A percentile compares a stretch with the other conserved stretches of the same genome.
phyloP scores from a whole-genome alignment of 805 yeast genomes.

The Ogataea trehaloabstinens region DNA sequence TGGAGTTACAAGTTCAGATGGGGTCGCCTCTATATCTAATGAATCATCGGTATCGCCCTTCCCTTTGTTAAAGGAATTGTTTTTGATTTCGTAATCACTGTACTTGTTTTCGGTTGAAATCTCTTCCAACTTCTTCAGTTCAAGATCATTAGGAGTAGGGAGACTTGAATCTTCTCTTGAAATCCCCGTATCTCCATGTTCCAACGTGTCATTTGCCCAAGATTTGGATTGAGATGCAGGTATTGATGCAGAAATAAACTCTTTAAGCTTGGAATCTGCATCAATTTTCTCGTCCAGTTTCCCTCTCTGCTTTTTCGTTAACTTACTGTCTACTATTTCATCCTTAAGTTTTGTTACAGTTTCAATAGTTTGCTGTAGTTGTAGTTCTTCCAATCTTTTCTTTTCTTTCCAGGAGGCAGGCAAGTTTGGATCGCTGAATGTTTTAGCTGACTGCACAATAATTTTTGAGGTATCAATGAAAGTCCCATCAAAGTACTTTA shows the following conservation, averaged over 20 bases:
- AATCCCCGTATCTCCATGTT: slow-evolving; percentile 11
- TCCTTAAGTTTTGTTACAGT: slow-evolving; percentile 49
- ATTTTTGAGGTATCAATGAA: slow-evolving; percentile 82
- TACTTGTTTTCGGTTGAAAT: slow-evolving; percentile 56
- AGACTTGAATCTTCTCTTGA: slow-evolving; percentile 21
- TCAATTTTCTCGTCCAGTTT: slow-evolving; percentile 59
- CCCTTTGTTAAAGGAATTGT: not conserved
- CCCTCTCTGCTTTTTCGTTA: slow-evolving; percentile 27
- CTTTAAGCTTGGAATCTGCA: slow-evolving; percentile 66
- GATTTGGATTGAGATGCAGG: slow-evolving; percentile 68
- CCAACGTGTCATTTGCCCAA: slow-evolving; percentile 67
- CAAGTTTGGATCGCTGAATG: slow-evolving; percentile 79
- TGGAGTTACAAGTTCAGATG: not conserved
- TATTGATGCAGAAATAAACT: slow-evolving; percentile 80
- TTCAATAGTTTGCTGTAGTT: slow-evolving; percentile 48
- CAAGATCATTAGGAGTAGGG: slow-evolving; percentile 21
- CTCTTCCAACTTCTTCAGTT: slow-evolving; percentile 33
- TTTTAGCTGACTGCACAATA: slow-evolving; percentile 78
- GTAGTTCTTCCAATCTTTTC: slow-evolving; percentile 48
- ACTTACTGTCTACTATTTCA: slow-evolving; percentile 22
- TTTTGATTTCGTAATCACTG: slow-evolving; percentile 40
- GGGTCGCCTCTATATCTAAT: not conserved
- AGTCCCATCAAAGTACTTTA: slow-evolving; percentile 67
- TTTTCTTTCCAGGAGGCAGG: slow-evolving; percentile 64
- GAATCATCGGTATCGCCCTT: not conserved